These are phyloP conservation scores for Scutellaria minor DNA, from an alignment of 257 asterid species.

Conservation along the genomic window DNA sequence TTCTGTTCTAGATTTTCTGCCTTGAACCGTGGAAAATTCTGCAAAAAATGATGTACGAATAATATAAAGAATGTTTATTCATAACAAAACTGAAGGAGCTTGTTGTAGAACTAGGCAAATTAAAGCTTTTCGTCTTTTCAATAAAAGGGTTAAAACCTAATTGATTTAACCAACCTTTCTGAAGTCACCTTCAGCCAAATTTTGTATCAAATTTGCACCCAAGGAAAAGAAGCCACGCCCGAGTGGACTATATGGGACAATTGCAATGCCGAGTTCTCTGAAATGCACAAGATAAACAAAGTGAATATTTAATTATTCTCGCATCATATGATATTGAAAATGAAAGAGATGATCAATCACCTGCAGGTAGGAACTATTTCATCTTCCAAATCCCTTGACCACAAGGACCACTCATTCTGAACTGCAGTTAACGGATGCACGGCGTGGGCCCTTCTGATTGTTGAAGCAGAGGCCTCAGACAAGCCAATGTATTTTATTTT, in stretches of 20 bases:
- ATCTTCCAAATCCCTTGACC: slow-evolving; percentile 72
- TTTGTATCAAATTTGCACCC: slow-evolving; percentile 44
- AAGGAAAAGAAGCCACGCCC: slow-evolving; percentile 56
- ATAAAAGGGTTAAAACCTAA: neutral
- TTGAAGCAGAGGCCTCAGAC: slow-evolving; percentile 76
- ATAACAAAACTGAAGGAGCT: neutral
- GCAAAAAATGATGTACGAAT: neutral
- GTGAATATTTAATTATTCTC: neutral
- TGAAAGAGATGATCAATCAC: slow-evolving; percentile 28
- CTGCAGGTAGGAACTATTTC: slow-evolving; percentile 73
- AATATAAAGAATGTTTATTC: neutral
- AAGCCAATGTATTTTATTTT: slow-evolving; percentile 73
- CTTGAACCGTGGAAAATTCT: slow-evolving; percentile 49
- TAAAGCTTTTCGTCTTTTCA: neutral
- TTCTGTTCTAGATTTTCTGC: slow-evolving; percentile 48
- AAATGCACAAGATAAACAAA: slow-evolving; percentile 26
- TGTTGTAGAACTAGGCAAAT: neutral
- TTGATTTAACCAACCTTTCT: slow-evolving; percentile 45
- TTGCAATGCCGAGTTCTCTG: slow-evolving; percentile 64
- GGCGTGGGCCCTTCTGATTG: slow-evolving; percentile 80
- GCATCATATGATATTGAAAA: neutral
- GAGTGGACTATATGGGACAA: slow-evolving; percentile 63
- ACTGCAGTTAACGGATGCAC: slow-evolving; percentile 73
- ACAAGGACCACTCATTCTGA: slow-evolving; percentile 78
- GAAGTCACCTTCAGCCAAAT: slow-evolving; percentile 43